A percentile compares a stretch with the other conserved stretches of the same genome.
Evolutionary conservation across 768 basidiomycete genomes (phyloP).

Genomic region (Asterophora parasitica): DNA sequence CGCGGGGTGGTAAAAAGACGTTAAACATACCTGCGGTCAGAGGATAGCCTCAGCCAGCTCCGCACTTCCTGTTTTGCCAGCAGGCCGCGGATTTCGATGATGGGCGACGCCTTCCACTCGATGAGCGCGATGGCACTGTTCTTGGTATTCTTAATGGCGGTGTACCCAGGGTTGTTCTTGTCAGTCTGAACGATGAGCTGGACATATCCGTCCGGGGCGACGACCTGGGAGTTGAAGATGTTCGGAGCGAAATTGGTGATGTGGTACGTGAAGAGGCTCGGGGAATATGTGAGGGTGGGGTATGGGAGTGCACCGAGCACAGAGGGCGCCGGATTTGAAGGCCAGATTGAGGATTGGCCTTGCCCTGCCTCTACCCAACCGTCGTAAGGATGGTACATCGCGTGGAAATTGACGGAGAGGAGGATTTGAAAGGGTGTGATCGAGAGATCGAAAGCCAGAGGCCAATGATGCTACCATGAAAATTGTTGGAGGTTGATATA

Average conservation of each 20-base stretch:
- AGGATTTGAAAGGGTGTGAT: background rate
- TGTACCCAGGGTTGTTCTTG: constrained; percentile 44
- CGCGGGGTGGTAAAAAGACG: background rate
- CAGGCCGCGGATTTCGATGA: constrained; percentile 51
- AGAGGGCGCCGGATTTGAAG: constrained; percentile 37
- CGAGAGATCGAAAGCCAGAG: background rate
- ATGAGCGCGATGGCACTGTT: constrained; percentile 48
- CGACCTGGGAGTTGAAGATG: constrained; percentile 50
- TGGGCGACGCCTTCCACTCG: constrained; percentile 49
- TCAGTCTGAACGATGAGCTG: constrained; percentile 50
- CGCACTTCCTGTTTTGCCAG: constrained; percentile 42
- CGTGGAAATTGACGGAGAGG: background rate
- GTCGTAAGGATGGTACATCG: constrained; percentile 32
- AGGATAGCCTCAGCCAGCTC: constrained; percentile 52
- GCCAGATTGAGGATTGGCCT: constrained; percentile 21
- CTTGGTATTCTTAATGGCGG: constrained; percentile 45
- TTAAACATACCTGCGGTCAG: constrained; percentile 35
- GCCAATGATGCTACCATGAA: background rate
- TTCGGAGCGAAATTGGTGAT: constrained; percentile 49
- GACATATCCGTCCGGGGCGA: constrained; percentile 45
- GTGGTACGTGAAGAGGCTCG: constrained; percentile 35
- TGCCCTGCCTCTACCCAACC: constrained; percentile 30
- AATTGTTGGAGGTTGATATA: constrained; percentile 5
- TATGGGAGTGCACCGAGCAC: constrained; percentile 64
- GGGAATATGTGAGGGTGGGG: constrained; percentile 28